A percentile compares a stretch with the other conserved stretches of the same genome.
Evolutionary conservation across 2,329 filamentous ascomycete species (phyloP).

Genomic region (Aspergillus intermedius): DNA sequence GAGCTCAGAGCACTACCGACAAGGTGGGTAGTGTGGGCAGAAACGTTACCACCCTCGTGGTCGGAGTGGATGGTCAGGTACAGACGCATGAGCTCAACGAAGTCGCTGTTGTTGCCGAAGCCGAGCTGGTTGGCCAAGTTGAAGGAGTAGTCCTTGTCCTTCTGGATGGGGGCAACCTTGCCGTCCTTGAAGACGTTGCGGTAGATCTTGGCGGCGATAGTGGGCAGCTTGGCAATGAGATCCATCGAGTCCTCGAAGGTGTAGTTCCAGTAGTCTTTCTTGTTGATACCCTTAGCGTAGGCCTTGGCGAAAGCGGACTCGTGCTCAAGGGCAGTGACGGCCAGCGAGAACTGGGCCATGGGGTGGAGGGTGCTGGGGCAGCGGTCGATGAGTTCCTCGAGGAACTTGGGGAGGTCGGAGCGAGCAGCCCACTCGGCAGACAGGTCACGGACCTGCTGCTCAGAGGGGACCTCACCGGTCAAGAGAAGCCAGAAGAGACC

Average conservation of each 20-base stretch:
- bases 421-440: slow-evolving; percentile 98
- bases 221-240: slow-evolving; percentile 98
- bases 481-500: slow-evolving; percentile 99
- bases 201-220: slow-evolving; percentile 97
- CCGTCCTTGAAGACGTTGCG: slow-evolving; percentile 99
- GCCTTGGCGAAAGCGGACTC: slow-evolving; percentile 97
- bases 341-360: slow-evolving; percentile 98
- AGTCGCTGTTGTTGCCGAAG: slow-evolving; percentile 90
- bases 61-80: slow-evolving; percentile 99
- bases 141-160: slow-evolving; percentile 99
- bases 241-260: slow-evolving; percentile 99
- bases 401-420: slow-evolving; percentile 92
- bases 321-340: slow-evolving; percentile 96
- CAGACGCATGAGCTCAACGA: slow-evolving; percentile 95
- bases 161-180: slow-evolving; percentile 91
- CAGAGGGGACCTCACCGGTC: slow-evolving; percentile 93
- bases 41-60: slow-evolving; percentile 99
- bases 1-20: slow-evolving; percentile 96
- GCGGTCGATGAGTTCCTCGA: slow-evolving; percentile 99
- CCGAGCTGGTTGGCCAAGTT: slow-evolving; percentile 99
- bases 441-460: slow-evolving; percentile 97
- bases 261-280: slow-evolving; percentile 99
- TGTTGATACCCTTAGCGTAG: slow-evolving; percentile 98
- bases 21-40: slow-evolving; percentile 95
- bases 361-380: slow-evolving; percentile 98